These are phyloP conservation scores for Secale cereale DNA, from an alignment of 176 grass and related monocot species.

Conservation along the genomic window DNA sequence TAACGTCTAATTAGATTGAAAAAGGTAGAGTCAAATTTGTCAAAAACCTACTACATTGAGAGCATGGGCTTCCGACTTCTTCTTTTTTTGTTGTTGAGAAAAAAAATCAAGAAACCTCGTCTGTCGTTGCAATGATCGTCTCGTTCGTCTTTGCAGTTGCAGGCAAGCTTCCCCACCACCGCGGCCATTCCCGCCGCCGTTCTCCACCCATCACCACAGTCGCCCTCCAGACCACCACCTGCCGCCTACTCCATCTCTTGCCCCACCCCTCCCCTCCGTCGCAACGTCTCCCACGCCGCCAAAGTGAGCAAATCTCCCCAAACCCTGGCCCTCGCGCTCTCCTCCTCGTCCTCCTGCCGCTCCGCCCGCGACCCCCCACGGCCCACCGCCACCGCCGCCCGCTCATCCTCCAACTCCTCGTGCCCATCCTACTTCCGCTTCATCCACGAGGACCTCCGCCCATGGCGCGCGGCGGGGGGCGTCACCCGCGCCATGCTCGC, in stretches of 20 bases:
- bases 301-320: conserved; percentile 11
- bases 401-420: conserved; percentile 18
- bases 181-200: conserved; percentile 15
- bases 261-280: background rate
- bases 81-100: no score
- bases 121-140: no score
- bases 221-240: background rate
- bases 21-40: no score
- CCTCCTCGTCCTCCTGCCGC: conserved; percentile 7
- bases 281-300: conserved; percentile 14
- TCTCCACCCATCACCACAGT: conserved; percentile 3
- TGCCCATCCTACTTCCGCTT: conserved; percentile 87
- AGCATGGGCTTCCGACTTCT: no score
- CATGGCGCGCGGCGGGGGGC: conserved; percentile 63
- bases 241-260: conserved; percentile 34
- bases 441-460: conserved; percentile 93
- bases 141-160: conserved; percentile 1
- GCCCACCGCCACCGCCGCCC: background rate
- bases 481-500: conserved; percentile 58
- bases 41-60: no score
- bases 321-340: conserved; percentile 31
- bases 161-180: conserved; percentile 26
- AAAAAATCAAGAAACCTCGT: no score
- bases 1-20: no score
- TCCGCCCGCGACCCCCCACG: background rate